A percentile compares a stretch with the other conserved stretches of the same genome.
Conservation (phyloP, 345 rosid species). For the thale cress (Arabidopsis thaliana) region DNA sequence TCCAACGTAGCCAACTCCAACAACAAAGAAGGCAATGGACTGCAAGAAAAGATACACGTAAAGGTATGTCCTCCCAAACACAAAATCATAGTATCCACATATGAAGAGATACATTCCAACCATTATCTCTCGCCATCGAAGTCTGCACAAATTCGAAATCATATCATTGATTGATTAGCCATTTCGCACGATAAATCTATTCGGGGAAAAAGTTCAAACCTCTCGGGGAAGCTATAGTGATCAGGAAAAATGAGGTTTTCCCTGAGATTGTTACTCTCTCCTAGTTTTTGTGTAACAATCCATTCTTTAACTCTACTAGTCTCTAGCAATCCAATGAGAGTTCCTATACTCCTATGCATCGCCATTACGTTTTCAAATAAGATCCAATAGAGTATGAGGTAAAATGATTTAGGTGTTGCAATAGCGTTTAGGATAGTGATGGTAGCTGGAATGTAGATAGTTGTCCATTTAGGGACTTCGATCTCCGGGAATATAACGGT, state of each 20-base stretch:
- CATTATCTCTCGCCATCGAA: constrained; percentile 68
- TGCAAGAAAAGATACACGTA: constrained; percentile 74
- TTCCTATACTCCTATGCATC: constrained; percentile 82
- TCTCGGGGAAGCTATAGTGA: constrained; percentile 60
- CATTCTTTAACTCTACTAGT: constrained; percentile 90
- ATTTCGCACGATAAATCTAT: neutral
- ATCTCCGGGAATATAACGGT: constrained; percentile 89
- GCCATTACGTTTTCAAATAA: constrained; percentile 96
- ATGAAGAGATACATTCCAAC: constrained; percentile 77
- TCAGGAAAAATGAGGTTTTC: constrained; percentile 46
- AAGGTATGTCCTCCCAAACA: constrained; percentile 67
- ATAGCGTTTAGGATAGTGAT: constrained; percentile 82
- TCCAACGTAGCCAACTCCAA: constrained; percentile 81
- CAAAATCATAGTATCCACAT: constrained; percentile 74
- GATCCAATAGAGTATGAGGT: constrained; percentile 63
- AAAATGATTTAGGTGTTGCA: constrained; percentile 81
- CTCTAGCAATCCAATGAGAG: constrained; percentile 83
- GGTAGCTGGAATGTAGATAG: constrained; percentile 80
- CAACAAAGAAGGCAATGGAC: constrained; percentile 72
- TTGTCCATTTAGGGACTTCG: constrained; percentile 84
- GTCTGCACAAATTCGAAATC: constrained; percentile 46
- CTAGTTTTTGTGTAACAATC: constrained; percentile 90
- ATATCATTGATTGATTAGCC: neutral
- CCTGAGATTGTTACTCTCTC: constrained; percentile 62
- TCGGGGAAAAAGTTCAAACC: constrained; percentile 46